Base-by-base conservation (phyloP, 768 basidiomycete species). In the Termitomyces sp. region DNA sequence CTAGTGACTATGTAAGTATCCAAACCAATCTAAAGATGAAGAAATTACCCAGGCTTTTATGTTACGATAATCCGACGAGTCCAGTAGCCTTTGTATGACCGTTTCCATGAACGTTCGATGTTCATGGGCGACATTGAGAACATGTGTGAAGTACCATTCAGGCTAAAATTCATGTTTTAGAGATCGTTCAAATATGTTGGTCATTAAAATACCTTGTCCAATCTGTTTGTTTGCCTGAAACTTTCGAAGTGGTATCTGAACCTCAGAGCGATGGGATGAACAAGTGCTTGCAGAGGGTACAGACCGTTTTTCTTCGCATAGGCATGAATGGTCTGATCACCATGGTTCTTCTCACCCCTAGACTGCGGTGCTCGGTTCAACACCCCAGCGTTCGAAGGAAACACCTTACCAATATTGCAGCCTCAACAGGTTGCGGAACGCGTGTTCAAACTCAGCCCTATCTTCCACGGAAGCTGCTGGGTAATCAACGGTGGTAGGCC, bases 191-290 rank as follows among this genome's bases (percentile, higher is more conserved):
- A 32, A 45, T 1, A 19, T 5, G 14, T 32, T 22, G 28, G 15
- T 10, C 14, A 21, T 24, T 30, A 41, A 46, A 55, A 49, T 50
- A 90, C 94, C 83, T 98, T 98, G 72, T 98, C 96, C 10, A 93
- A 68, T 50, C 91, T 79, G 68, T 98, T 99, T 0, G 97, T 99
- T 60, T 84, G 82, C 35, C 93, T 77, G 17, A 81, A 76, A 0
- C 90, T 84, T 55, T 98, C 93, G 58, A 98, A 98, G 65, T 99
- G 97, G 66, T 88, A 99, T 63, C 88, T 91, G 76, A 98, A 99
- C 19, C 97, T 82, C 57, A 93, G 70, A 2, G 87, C 76, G 47
- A 99, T 78, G 2, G 95, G 90, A 43, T 87, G 84, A 3, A 93
- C 80, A 17, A 99, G 80, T 2, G 90, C 87, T 65, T 92, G 87